These are phyloP conservation scores for Pythium phragmitis DNA, from an alignment of 352 stramenopile genomes.

Conservation along the genomic window DNA sequence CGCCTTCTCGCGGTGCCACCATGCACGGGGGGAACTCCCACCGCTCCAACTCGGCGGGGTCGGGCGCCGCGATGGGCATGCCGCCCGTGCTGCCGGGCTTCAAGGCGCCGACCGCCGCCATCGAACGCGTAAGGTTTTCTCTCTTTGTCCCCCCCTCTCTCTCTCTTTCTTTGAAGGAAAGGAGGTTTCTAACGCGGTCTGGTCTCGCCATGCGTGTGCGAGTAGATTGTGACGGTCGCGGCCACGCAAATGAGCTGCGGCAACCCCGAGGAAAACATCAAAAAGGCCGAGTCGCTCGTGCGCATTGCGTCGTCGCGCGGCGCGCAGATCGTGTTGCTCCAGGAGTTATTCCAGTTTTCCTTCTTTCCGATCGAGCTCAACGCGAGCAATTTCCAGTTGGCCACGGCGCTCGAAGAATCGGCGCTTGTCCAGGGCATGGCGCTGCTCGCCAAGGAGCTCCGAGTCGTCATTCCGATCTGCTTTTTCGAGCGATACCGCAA, in stretches of 20 bases:
- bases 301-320: constrained; percentile 85
- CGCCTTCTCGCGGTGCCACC: constrained; percentile 13
- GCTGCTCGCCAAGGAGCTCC: constrained; percentile 87
- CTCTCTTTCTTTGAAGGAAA: neutral
- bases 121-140: constrained; percentile 47
- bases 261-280: constrained; percentile 89
- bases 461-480: constrained; percentile 90
- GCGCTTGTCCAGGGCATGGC: constrained; percentile 87
- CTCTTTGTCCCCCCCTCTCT: neutral
- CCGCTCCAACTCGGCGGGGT: constrained; percentile 20
- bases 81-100: constrained; percentile 30
- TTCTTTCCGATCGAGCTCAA: constrained; percentile 93
- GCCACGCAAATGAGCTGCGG: constrained; percentile 88
- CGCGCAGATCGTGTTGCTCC: constrained; percentile 88
- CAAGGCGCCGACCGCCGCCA: constrained; percentile 45
- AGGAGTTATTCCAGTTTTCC: constrained; percentile 90
- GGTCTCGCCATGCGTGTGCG: neutral
- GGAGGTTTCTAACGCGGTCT: too few species aligned
- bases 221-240: constrained; percentile 79
- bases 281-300: constrained; percentile 88
- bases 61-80: constrained; percentile 19
- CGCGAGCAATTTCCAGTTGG: constrained; percentile 84
- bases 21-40: constrained; percentile 22
- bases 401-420: constrained; percentile 82
- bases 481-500: constrained; percentile 91